Evolutionary conservation across 805 yeast genomes (phyloP), one percentile per base, ranked within the genome.

Genomic region (Candida loeiensis): DNA sequence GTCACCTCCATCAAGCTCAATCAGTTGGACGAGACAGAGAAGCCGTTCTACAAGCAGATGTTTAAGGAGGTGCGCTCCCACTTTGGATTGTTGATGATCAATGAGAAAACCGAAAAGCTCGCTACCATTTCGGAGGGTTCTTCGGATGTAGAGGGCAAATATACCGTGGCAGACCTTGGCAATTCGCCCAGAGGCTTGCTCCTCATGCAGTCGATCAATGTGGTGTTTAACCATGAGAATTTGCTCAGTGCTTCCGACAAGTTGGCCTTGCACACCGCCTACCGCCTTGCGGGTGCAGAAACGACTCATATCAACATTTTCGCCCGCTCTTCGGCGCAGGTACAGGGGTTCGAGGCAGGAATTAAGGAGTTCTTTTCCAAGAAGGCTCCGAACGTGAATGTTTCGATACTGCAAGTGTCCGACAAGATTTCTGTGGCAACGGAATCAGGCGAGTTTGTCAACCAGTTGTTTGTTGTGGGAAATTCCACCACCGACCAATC

Each of bases 241-340:
- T 43, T 59, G 9, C 48, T 66, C 37, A 61, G 66, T 43, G 43
- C 58, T 2, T 59, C 62, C 24, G 72, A 66, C 40, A 51, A 64
- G 31, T 55, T 66, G 29, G 52, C 64, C 1, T 44, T 66, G 9
- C 58, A 61, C 37, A 39, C 61, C 33, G 55, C 55, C 21, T 49
- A 47, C 28, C 55, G 51, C 34, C 45, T 64, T 33, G 40, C 49
- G 4, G 41, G 41, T 7, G 24, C 27, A 12, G 41, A 22, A 7
- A 36, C 49, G 6, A 15, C 43, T 0, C 27, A 34, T 9, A 44
- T 62, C 2, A 59, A 55, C 31, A 40, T 61, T 18, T 57, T 47
- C 32, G 49, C 60, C 7, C 38, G 41, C 8, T 37, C 53, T 4
- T 39, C 51, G 11, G 33, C 45, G 16, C 37, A 54, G 22, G 38